These are phyloP conservation scores for Zygotorulaspora chibaensis DNA, from an alignment of 805 yeast species.

Conservation along the genomic window DNA sequence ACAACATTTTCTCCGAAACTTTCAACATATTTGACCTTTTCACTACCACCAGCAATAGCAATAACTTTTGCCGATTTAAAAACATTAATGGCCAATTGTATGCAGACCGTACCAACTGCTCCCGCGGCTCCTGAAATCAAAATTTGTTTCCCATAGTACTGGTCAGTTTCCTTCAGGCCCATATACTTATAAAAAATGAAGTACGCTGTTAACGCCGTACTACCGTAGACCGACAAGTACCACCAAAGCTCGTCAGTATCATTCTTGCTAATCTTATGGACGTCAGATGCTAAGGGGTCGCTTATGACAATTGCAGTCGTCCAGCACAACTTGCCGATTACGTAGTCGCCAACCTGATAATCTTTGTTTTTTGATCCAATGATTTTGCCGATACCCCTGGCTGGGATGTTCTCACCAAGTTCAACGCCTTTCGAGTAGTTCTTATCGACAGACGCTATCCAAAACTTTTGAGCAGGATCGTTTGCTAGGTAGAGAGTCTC, in stretches of 20 bases:
- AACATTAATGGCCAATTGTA: conserved; percentile 52
- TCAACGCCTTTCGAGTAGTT: conserved; percentile 36
- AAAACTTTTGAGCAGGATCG: conserved; percentile 59
- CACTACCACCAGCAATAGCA: conserved; percentile 59
- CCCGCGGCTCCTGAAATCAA: conserved; percentile 66
- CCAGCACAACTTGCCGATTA: conserved; percentile 44
- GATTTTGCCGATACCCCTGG: conserved; percentile 50
- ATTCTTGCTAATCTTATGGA: conserved; percentile 21
- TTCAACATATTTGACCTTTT: conserved; percentile 51
- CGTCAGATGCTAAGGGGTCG: conserved; percentile 13
- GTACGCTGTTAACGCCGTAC: conserved; percentile 61
- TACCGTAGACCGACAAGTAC: conserved; percentile 49
- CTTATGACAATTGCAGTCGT: conserved; percentile 41
- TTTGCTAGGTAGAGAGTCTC: conserved; percentile 47
- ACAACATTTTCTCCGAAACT: conserved; percentile 50
- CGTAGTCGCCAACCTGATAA: conserved; percentile 42
- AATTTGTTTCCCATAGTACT: conserved; percentile 41
- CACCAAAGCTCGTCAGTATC: conserved; percentile 38
- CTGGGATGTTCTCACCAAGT: conserved; percentile 41
- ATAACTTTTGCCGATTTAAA: conserved; percentile 52
- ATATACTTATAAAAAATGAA: conserved; percentile 50
- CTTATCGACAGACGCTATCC: conserved; percentile 41
- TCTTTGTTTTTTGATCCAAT: conserved; percentile 42
- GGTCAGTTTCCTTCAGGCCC: conserved; percentile 39
- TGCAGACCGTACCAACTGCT: conserved; percentile 61